Evolutionary conservation across 1,284 basidiomycete genomes (phyloP), one percentile per base, ranked within the genome.

Genomic region (Kalmanozyma brasiliensis): DNA sequence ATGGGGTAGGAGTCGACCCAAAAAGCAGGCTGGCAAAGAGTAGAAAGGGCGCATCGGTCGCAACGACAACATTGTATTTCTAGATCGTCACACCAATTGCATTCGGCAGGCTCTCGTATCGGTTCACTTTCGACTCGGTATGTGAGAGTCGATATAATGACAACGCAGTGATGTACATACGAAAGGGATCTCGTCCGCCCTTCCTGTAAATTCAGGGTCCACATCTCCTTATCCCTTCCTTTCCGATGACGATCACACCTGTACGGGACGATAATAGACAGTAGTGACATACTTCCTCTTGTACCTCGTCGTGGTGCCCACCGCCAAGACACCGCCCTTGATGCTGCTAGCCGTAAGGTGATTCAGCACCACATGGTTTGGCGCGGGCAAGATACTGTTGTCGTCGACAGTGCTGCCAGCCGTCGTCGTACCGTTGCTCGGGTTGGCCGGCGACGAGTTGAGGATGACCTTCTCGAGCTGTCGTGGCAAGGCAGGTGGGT

Each of bases 321-420:
- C 93, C 33, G 94, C 94, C 40, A 98, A 84, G 41, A 95, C 93
- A 4, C 94, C 94, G 81, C 94, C 93, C 82, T 90, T 88, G 77
- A 98, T 98, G 63, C 94, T 92, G 82, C 92, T 95, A 47, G 95
- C 98, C 64, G 93, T 93, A 59, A 98, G 84, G 83, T 98, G 96
- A 73, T 97, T 93, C 68, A 98, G 85, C 36, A 98, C 93, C 32
- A 93, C 93, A 84, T 98, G 95, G 52, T 90, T 92, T 13, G 77
- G 77, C 17, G 96, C 93, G 8, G 95, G 92, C 66, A 98, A 84
- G 58, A 98, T 93, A 40, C 90, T 91, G 73, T 89, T 92, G 82
- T 98, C 95, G 83, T 98, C 93, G 26, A 92, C 88, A 55, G 81
- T 62, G 46, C 83, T 69, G 70, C 73, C 66, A n/a, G n/a, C n/a